phyloP scores from a whole-genome alignment of 179 eudicot species.

The Beta corolliflora region DNA sequence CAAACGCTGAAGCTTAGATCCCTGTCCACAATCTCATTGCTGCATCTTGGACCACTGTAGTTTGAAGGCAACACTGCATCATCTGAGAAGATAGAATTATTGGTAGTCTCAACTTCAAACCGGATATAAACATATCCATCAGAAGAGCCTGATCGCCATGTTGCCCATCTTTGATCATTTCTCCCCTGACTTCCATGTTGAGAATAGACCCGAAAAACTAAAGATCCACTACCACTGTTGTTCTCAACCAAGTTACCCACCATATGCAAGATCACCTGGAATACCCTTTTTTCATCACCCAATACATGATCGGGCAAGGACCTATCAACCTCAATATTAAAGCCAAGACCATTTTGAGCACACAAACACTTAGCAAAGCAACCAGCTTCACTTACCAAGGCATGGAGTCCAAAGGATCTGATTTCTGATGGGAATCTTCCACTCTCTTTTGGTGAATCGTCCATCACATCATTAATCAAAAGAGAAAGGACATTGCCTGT shows the following conservation, averaged over 20 bases:
- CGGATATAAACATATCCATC: conserved; percentile 63
- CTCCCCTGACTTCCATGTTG: conserved; percentile 58
- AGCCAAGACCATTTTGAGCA: conserved; percentile 46
- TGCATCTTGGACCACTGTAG: conserved; percentile 38
- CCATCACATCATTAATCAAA: conserved; percentile 81
- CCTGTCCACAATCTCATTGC: conserved; percentile 50
- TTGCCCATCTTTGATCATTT: conserved; percentile 61
- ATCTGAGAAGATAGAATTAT: conserved; percentile 16
- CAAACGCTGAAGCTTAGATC: conserved; percentile 74
- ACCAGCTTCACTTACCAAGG: conserved; percentile 69
- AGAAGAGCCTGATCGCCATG: conserved; percentile 59
- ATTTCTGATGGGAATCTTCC: conserved; percentile 63
- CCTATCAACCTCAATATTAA: conserved; percentile 63
- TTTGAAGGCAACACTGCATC: conserved; percentile 19
- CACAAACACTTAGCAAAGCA: conserved; percentile 82
- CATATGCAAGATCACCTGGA: conserved; percentile 94
- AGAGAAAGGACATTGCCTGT: conserved; percentile 75
- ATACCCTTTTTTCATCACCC: conserved; percentile 86
- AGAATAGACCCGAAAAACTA: conserved; percentile 49
- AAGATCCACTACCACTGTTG: conserved; percentile 47
- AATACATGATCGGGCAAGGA: conserved; percentile 60
- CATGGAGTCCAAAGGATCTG: conserved; percentile 55
- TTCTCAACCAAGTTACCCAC: conserved; percentile 74
- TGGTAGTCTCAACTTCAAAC: conserved; percentile 63
- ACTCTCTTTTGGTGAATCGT: conserved; percentile 57